Conservation (phyloP, 139 green algal species). For the Prasinococcaceae sp. region DNA sequence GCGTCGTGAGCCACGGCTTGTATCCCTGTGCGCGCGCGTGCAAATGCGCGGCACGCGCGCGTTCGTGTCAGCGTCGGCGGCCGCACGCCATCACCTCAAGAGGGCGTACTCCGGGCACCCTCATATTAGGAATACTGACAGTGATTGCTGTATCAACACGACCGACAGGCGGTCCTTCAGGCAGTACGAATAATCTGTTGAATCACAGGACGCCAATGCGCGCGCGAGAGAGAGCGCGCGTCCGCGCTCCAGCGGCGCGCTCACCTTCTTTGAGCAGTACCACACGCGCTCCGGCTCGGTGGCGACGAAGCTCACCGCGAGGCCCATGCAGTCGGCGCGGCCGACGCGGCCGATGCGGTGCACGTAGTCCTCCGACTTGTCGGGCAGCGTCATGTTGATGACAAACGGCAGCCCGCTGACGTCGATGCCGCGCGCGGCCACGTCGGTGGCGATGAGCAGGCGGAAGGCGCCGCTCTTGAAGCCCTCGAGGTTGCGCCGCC, state of each 20-base stretch:
- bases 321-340: slow-evolving; percentile 44
- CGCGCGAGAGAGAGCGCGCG: too few species aligned
- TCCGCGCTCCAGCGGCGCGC: too few species aligned
- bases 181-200: too few species aligned
- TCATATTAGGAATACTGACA: too few species aligned
- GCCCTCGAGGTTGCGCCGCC: slow-evolving; percentile 40
- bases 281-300: slow-evolving; percentile 24
- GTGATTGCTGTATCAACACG: too few species aligned
- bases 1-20: slow-evolving; percentile 56
- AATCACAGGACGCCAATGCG: too few species aligned
- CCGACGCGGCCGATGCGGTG: slow-evolving; percentile 40
- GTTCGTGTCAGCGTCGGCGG: too few species aligned
- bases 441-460: slow-evolving; percentile 73
- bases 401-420: slow-evolving; percentile 66
- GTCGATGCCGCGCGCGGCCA: slow-evolving; percentile 72
- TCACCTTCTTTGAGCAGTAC: slow-evolving; percentile 60
- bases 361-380: slow-evolving; percentile 70
- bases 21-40: too few species aligned
- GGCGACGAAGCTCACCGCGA: slow-evolving; percentile 60
- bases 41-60: too few species aligned
- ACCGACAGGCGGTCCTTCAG: too few species aligned
- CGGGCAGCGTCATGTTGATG: slow-evolving; percentile 79
- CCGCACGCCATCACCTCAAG: too few species aligned
- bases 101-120: too few species aligned
- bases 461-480: slow-evolving; percentile 67